Percentiles rank a stretch among this genome's conserved stretches.
These are phyloP conservation scores for Pseudopithomyces maydicus DNA, from an alignment of 2,329 filamentous ascomycete species.

Conservation along the genomic window DNA sequence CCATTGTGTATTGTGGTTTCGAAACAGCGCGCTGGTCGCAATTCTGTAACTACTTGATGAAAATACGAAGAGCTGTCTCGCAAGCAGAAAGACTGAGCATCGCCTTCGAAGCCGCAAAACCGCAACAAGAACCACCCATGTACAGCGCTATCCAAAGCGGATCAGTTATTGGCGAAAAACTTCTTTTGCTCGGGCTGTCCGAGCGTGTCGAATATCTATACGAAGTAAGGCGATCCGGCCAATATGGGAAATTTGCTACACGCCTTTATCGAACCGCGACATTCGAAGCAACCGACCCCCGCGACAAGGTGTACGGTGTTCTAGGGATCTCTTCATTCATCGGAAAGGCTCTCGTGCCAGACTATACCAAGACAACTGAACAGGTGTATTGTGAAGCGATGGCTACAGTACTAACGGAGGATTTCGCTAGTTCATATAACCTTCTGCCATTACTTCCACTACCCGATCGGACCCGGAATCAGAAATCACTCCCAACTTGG, in stretches of 20 bases:
- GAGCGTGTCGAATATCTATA: not conserved
- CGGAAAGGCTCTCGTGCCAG: not conserved
- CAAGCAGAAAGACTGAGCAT: not conserved
- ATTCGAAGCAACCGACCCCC: conserved; percentile 13
- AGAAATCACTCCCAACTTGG: conserved; percentile 11
- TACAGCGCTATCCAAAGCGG: not conserved
- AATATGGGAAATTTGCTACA: not conserved
- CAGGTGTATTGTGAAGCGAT: conserved; percentile 12
- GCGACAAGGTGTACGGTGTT: conserved; percentile 20
- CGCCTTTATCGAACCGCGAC: not conserved
- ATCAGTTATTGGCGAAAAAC: not conserved
- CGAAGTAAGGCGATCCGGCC: not conserved
- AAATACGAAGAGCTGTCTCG: not conserved
- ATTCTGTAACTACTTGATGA: not conserved
- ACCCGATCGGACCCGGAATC: not conserved
- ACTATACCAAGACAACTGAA: conserved; percentile 13
- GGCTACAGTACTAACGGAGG: conserved; percentile 6
- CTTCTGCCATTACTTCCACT: not conserved
- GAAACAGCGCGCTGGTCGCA: not conserved
- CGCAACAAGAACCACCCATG: not conserved
- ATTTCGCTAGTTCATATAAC: not conserved
- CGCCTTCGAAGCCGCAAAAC: not conserved
- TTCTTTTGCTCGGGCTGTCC: not conserved
- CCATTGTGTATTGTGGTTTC: not conserved
- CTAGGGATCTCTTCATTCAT: conserved; percentile 14